Evolutionary conservation across 176 grass and related monocot genomes (phyloP), one percentile per base, ranked within the genome.

Genomic region (Oryza australiensis): DNA sequence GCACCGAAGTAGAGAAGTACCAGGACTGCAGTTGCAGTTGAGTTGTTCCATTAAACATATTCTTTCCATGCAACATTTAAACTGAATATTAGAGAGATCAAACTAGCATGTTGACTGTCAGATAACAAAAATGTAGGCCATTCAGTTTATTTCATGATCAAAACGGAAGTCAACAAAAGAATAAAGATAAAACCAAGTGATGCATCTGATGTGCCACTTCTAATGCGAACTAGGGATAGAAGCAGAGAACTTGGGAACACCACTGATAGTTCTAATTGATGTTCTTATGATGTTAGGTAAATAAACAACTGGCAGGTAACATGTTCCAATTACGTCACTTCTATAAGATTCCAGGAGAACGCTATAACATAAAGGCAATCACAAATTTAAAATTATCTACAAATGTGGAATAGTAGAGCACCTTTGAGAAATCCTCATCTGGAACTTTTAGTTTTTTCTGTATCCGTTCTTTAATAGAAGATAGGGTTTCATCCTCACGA

Each of bases 391-490:
- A 60, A 59, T 3, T 78, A 13, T 23, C 26, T 65, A 72, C 40
- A 70, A 70, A 70, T 46, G 73, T 27, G 22, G 33, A 64, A 12
- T 27, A 45, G 18, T 48, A 74, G 16, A 87, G 28, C 88, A 98
- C 96, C 96, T 93, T 98, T 32, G 89, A 89, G 78, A 93, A 95
- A 75, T 98, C 96, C 64, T 98, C 93, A 65, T 95, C 89, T 79
- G 82, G 66, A 91, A 98, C 80, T 82, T 95, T 94, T 18, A 98
- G 85, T 76, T 93, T 98, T 79, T 91, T 95, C 70, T 98, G 96
- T 75, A 95, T 90, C 74, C 93, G 93, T 26, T 89, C 89, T 85
- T 96, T 99, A 12, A 99, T 86, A 68, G 94, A 92, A 72, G 89
- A 89, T 79, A 99, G 75, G 74, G 77, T 90, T 73, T 99, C 97